Conservation (phyloP, 441 rosid genomes). For the Jatropha multifida region DNA sequence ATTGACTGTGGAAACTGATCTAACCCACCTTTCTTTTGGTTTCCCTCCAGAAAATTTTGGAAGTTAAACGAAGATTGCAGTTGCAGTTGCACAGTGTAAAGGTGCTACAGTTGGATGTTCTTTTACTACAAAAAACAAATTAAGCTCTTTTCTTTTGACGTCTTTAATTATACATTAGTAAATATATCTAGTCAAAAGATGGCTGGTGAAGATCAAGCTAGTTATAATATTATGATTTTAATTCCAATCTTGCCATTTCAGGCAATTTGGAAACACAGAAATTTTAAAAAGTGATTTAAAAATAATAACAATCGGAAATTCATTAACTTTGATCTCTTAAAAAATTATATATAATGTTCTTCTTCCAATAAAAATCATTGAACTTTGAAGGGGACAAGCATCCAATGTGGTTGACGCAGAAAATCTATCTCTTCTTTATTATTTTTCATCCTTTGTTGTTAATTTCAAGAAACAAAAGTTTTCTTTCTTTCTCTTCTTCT, state of each 20-base stretch:
- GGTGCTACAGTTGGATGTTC: too few species aligned
- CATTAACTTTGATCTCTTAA: too few species aligned
- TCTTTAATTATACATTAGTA: too few species aligned
- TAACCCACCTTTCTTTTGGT: background rate
- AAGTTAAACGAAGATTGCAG: background rate
- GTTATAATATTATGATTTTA: too few species aligned
- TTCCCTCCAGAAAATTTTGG: background rate
- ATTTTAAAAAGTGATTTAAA: too few species aligned
- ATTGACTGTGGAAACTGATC: background rate
- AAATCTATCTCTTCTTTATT: background rate
- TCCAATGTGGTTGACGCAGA: constrained; percentile 18
- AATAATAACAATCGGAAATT: too few species aligned
- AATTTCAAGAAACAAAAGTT: background rate
- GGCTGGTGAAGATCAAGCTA: background rate
- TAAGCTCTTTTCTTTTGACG: background rate
- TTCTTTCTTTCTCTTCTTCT: background rate
- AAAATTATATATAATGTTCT: background rate
- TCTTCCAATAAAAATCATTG: background rate
- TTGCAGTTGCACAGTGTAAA: background rate
- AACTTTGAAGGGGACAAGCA: constrained; percentile 15
- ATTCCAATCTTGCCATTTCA: too few species aligned
- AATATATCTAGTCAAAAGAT: background rate
- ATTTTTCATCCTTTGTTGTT: background rate
- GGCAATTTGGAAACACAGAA: too few species aligned
- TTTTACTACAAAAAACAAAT: too few species aligned